A percentile compares a stretch with the other conserved stretches of the same genome.
Conservation (phyloP, 208 protist species). For the Trypanosomatidae sp. region DNA sequence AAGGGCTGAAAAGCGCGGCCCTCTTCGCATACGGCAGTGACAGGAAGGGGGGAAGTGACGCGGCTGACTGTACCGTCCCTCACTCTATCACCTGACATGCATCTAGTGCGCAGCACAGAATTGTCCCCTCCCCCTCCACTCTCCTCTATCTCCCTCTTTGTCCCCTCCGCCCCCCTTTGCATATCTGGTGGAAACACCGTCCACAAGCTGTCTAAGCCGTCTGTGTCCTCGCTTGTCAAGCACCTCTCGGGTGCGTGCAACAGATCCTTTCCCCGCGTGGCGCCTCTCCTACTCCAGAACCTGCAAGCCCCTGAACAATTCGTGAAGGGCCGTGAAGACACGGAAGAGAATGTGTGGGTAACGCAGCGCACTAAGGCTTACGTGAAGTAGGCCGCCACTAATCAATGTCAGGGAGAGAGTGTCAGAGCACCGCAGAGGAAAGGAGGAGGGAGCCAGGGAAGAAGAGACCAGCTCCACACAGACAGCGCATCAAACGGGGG, state of each 20-base stretch:
- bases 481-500: not conserved
- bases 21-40: not conserved
- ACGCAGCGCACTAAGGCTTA: not conserved
- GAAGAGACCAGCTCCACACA: not conserved
- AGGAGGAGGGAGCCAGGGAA: not conserved
- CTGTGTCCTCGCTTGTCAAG: not conserved
- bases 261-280: not conserved
- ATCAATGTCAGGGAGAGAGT: not conserved
- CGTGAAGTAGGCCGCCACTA: not conserved
- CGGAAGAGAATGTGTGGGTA: not conserved
- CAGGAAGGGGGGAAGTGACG: not conserved
- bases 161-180: not conserved
- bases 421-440: not conserved
- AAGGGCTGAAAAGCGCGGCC: constrained; percentile 3
- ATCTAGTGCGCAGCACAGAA: not conserved
- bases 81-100: not conserved
- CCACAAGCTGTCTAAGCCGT: not conserved
- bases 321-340: not conserved
- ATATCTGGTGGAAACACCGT: not conserved
- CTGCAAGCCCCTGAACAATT: not conserved
- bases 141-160: constrained; percentile 6
- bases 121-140: not conserved
- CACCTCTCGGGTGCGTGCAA: not conserved
- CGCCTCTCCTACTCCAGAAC: not conserved
- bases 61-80: not conserved